Conservation (phyloP, 208 protist species). For the Naegleria lovaniensis region DNA sequence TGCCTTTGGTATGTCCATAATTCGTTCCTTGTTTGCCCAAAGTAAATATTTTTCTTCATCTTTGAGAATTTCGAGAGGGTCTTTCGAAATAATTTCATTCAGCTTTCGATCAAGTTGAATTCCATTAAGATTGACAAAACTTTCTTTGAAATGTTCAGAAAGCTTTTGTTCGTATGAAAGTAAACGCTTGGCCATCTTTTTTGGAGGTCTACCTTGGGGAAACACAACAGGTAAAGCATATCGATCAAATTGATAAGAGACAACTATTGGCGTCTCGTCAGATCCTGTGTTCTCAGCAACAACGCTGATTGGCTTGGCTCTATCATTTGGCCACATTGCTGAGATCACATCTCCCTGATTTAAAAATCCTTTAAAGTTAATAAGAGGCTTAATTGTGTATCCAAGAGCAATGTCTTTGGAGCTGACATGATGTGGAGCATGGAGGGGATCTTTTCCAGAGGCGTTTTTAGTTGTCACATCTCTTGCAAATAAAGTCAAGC, state of each 20-base stretch:
- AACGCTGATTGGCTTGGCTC: slow-evolving; percentile 43
- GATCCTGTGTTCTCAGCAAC: slow-evolving; percentile 1
- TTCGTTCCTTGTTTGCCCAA: slow-evolving; percentile 59
- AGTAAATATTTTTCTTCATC: slow-evolving; percentile 58
- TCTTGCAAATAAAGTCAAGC: slow-evolving; percentile 47
- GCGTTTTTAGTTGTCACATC: neutral
- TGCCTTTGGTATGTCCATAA: slow-evolving; percentile 51
- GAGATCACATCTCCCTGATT: slow-evolving; percentile 34
- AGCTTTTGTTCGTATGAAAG: slow-evolving; percentile 44
- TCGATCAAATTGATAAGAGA: slow-evolving; percentile 53
- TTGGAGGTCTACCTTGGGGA: slow-evolving; percentile 31
- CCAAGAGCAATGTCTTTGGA: neutral
- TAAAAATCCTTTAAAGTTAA: slow-evolving; percentile 39
- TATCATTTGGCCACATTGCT: slow-evolving; percentile 34
- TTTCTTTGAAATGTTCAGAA: slow-evolving; percentile 47
- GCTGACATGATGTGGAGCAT: neutral
- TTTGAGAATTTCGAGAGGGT: slow-evolving; percentile 57
- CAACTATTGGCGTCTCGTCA: slow-evolving; percentile 44
- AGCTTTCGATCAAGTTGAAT: slow-evolving; percentile 29
- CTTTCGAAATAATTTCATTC: slow-evolving; percentile 52
- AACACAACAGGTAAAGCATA: slow-evolving; percentile 37
- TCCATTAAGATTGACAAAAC: neutral
- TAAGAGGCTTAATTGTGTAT: neutral
- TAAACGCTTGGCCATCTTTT: slow-evolving; percentile 38
- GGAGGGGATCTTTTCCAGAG: neutral